These are phyloP conservation scores for Caulochytrium protostelioides DNA, from an alignment of 371 early-diverging fungal genomes.

Conservation along the genomic window DNA sequence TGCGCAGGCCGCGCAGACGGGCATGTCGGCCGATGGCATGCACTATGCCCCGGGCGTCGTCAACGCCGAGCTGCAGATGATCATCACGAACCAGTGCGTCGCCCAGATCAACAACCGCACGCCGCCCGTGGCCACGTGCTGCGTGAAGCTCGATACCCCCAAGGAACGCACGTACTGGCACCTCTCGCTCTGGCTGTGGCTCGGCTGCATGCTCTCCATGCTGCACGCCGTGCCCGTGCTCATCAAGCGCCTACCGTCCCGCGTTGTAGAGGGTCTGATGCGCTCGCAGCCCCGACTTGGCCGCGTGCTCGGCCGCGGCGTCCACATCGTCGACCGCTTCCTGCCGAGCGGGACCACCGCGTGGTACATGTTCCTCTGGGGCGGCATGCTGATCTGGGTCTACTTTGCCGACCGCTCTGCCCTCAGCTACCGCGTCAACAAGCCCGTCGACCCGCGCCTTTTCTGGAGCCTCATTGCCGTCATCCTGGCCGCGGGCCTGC, in stretches of 20 bases:
- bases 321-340: constrained; percentile 3
- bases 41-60: constrained; percentile 5
- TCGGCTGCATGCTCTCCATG: constrained; percentile 8
- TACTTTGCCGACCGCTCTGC: constrained; percentile 43
- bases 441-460: constrained; percentile 19
- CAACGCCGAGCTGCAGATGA: not conserved
- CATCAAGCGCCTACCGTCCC: not conserved
- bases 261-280: constrained; percentile 2
- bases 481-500: constrained; percentile 20
- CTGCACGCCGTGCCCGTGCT: not conserved
- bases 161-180: constrained; percentile 20
- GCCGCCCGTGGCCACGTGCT: constrained; percentile 26
- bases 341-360: constrained; percentile 17
- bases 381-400: constrained; percentile 29
- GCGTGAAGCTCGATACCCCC: constrained; percentile 24
- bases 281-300: not conserved
- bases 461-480: constrained; percentile 20
- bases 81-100: constrained; percentile 2
- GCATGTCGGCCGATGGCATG: constrained; percentile 5
- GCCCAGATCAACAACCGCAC: not conserved
- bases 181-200: constrained; percentile 19
- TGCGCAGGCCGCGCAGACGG: not conserved
- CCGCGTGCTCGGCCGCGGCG: not conserved
- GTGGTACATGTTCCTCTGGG: constrained; percentile 25
- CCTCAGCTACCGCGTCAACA: constrained; percentile 41